Conservation (phyloP, 2,329 filamentous ascomycete genomes). For the Huntiella omanensis region DNA sequence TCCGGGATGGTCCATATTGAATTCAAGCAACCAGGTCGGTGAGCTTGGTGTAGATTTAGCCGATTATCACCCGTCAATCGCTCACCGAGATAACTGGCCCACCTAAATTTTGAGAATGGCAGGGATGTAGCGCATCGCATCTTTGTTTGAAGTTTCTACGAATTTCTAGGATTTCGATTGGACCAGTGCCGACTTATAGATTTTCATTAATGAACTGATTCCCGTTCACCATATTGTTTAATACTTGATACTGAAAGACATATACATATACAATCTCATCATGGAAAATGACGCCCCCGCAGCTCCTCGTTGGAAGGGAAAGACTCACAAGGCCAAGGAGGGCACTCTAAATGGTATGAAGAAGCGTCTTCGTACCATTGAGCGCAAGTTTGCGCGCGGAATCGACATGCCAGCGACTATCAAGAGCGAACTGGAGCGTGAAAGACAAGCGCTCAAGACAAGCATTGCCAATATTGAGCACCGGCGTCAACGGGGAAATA, state of each 20-base stretch:
- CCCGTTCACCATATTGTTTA: neutral
- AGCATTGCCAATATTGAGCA: constrained; percentile 41
- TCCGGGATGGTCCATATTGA: too few species aligned
- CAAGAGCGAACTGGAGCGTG: constrained; percentile 50
- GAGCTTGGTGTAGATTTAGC: neutral
- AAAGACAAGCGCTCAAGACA: constrained; percentile 45
- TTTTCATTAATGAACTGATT: neutral
- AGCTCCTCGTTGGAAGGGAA: constrained; percentile 19
- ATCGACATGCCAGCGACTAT: constrained; percentile 48
- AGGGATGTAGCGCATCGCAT: neutral
- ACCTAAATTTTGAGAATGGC: constrained; percentile 10
- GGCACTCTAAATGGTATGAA: constrained; percentile 43
- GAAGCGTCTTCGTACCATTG: constrained; percentile 51
- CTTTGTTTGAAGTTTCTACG: neutral
- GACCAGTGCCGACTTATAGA: too few species aligned
- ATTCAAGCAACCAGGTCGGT: too few species aligned
- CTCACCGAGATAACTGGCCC: constrained; percentile 7
- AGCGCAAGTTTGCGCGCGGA: constrained; percentile 42
- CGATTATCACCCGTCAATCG: constrained; percentile 6
- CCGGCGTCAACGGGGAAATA: constrained; percentile 43
- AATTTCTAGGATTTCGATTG: too few species aligned
- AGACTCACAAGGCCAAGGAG: constrained; percentile 25
- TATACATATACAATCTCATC: neutral
- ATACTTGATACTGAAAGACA: neutral
- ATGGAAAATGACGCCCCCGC: neutral